phyloP scores from a whole-genome alignment of 352 stramenopile genomes.

The Pythium volutum region DNA sequence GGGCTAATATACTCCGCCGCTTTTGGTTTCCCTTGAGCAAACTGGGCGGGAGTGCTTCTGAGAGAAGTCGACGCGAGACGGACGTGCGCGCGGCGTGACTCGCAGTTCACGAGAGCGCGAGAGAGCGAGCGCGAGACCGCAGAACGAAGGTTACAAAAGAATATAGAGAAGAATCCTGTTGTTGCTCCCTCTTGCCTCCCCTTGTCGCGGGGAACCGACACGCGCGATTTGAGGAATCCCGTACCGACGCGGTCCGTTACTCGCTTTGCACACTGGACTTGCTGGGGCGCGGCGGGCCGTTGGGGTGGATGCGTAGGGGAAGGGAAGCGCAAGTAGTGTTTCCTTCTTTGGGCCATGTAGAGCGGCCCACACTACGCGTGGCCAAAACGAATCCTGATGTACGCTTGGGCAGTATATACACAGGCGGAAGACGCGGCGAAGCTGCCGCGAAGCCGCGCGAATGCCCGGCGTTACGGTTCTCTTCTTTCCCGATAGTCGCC shows the following conservation, averaged over 20 bases:
- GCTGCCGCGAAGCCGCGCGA: not conserved
- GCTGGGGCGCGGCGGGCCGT: not conserved
- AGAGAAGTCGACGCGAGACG: not conserved
- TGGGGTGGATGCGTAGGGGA: not conserved
- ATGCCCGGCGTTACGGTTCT: not conserved
- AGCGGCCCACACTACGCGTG: not conserved
- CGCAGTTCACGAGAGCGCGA: not conserved
- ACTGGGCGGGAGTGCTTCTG: not conserved
- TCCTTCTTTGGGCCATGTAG: not conserved
- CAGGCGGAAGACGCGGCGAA: not conserved
- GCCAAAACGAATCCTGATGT: not conserved
- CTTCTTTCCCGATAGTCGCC: not conserved
- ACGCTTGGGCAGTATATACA: too few species aligned
- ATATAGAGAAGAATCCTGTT: not conserved
- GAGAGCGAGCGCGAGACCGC: not conserved
- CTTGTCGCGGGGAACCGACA: not conserved
- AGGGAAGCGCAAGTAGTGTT: not conserved
- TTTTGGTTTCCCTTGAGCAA: not conserved
- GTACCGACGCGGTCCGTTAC: not conserved
- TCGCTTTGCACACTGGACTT: not conserved
- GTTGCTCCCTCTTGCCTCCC: too few species aligned
- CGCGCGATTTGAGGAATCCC: not conserved
- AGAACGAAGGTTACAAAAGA: not conserved
- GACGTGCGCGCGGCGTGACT: not conserved
- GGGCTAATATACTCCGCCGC: too few species aligned